These are phyloP conservation scores for Lactarius akahatsu DNA, from an alignment of 768 basidiomycete species.

Conservation along the genomic window DNA sequence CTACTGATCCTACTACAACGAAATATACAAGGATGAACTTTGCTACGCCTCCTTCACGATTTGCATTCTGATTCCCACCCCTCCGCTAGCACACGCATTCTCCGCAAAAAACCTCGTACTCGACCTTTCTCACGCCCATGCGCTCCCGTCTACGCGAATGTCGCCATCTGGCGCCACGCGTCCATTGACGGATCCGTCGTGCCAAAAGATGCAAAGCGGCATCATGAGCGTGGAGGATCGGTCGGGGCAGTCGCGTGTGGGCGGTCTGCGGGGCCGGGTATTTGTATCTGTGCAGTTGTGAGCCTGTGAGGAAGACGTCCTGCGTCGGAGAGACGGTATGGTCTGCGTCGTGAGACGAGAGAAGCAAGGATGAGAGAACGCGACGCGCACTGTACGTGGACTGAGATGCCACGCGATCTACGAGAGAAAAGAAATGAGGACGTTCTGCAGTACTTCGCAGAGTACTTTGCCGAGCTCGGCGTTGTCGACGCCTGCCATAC, in stretches of 20 bases:
- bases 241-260: conserved; percentile 73
- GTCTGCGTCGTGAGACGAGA: conserved; percentile 43
- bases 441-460: conserved; percentile 84
- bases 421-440: conserved; percentile 69
- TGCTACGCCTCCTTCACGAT: not conserved
- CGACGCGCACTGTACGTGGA: conserved; percentile 65
- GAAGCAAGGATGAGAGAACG: too few relatives aligned
- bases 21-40: too few relatives aligned
- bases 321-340: conserved; percentile 34
- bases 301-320: conserved; percentile 80
- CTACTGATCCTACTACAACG: too few relatives aligned
- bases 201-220: conserved; percentile 56
- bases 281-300: conserved; percentile 65
- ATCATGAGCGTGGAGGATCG: conserved; percentile 82
- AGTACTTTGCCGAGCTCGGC: conserved; percentile 81
- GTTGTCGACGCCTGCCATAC: conserved; percentile 62
- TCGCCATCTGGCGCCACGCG: conserved; percentile 93
- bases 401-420: conserved; percentile 66
- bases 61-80: conserved; percentile 79
- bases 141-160: conserved; percentile 53
- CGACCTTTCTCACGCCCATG: conserved; percentile 65
- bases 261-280: conserved; percentile 66
- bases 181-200: conserved; percentile 69
- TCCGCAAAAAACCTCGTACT: conserved; percentile 79
- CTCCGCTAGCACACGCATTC: conserved; percentile 88